Base-by-base conservation (phyloP, 495 filamentous ascomycete species). In the Aspergillus asperescens region DNA sequence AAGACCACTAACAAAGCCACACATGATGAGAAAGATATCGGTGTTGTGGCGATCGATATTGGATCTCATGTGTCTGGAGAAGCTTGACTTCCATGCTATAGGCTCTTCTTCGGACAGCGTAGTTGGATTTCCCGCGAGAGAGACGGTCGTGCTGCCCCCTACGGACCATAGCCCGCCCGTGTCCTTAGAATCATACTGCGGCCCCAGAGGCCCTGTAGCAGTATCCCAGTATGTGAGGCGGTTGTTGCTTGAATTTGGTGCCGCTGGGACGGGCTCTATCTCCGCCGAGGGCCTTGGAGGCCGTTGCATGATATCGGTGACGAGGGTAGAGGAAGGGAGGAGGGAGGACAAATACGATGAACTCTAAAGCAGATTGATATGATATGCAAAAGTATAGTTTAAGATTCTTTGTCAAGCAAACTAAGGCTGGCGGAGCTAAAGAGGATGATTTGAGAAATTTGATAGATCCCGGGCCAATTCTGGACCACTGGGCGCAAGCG, bases 1-100 rank as follows among this genome's bases (percentile, higher is more conserved):
- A 15, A 73, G 55, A 18, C 70, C 70, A 29, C 66, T 56, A 7
- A 73, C 68, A 23, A 71, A 73, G 3, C 66, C 63, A 25, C 70
- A 73, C 28, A 67, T 45, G 29, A 73, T 60, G 1, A 73, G 59
- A n/a, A 68, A 24, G 5, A 70, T 46, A 57, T 71, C 66, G n/a
- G 70, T 61, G 42, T 59, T 52, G 8, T 34, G 54, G 1, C 59
- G 52, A 34, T 71, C 60, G 22, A 73, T 50, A 1, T 61, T 52
- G 19, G 37, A 48, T 12, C 10, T 29, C 47, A 63, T 58, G 41
- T 63, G 52, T 37, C 61, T 56, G 27, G 28, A 28, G 13, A 66
- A 20, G 16, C 52, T 59, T 16, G 56, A 42, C 19, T 39, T 31
- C 12, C 50, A 41, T 7, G 59, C 35, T 7, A 38, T 35, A 3